Conservation (phyloP, 2,329 filamentous ascomycete genomes). For the Hymenoscyphus scutula region DNA sequence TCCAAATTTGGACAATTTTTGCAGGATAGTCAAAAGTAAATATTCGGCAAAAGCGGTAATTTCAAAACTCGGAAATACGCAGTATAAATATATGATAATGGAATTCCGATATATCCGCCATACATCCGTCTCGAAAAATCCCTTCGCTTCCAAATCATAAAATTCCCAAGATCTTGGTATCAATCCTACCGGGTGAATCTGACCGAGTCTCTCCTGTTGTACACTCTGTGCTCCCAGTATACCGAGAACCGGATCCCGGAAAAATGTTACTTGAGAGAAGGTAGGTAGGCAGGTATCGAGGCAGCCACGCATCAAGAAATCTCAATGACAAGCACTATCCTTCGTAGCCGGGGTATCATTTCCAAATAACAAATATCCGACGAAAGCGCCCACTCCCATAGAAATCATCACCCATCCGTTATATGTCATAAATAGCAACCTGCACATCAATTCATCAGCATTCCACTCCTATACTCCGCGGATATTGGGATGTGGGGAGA, state of each 20-base stretch:
- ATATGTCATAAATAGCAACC: conserved; percentile 99
- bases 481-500: background rate
- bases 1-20: too few relatives aligned
- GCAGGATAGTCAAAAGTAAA: too few relatives aligned
- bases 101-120: too few relatives aligned
- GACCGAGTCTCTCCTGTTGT: too few relatives aligned
- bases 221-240: too few relatives aligned
- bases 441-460: conserved; percentile 39
- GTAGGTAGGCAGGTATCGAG: background rate
- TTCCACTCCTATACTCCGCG: background rate
- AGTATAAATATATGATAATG: too few relatives aligned
- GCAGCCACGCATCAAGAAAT: background rate
- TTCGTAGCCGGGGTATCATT: conserved; percentile 69
- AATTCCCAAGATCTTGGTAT: background rate
- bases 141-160: too few relatives aligned
- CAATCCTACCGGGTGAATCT: background rate
- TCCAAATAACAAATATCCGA: conserved; percentile 84
- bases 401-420: conserved; percentile 97
- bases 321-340: conserved; percentile 84
- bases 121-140: background rate
- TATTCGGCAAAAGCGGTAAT: too few relatives aligned
- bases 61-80: too few relatives aligned
- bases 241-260: background rate
- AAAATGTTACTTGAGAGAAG: background rate
- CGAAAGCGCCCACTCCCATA: conserved; percentile 81